These are phyloP conservation scores for Solanum medicagineum DNA, from an alignment of 257 asterid genomes.

Conservation along the genomic window DNA sequence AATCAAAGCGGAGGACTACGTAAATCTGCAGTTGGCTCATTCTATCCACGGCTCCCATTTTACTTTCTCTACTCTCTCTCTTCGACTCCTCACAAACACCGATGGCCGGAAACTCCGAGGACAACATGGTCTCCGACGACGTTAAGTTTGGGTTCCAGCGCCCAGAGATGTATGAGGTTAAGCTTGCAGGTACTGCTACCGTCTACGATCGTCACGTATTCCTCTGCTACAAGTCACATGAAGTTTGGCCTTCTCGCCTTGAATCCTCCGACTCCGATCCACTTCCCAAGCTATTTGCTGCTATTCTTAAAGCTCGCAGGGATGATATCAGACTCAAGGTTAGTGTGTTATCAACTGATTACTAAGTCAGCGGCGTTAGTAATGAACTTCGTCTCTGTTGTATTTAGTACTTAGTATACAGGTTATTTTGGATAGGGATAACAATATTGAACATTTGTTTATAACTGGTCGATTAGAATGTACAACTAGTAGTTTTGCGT, in stretches of 20 bases:
- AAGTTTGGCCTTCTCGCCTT: conserved; percentile 70
- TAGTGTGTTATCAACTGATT: background rate
- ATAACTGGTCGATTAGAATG: background rate
- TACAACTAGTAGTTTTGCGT: background rate
- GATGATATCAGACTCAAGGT: conserved; percentile 53
- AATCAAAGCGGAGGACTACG: background rate
- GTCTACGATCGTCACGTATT: conserved; percentile 80
- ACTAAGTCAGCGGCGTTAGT: background rate
- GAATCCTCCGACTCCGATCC: conserved; percentile 80
- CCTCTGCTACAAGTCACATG: conserved; percentile 81
- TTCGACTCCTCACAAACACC: background rate
- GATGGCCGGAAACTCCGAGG: conserved; percentile 39
- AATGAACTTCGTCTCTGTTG: background rate
- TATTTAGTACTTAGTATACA: background rate
- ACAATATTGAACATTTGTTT: background rate
- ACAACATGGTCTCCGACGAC: conserved; percentile 24
- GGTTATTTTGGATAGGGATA: background rate
- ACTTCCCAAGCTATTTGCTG: conserved; percentile 60
- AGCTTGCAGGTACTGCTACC: conserved; percentile 55
- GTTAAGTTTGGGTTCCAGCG: conserved; percentile 68
- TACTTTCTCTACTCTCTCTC: background rate
- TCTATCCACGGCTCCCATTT: background rate
- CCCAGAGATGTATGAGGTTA: conserved; percentile 52
- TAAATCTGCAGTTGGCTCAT: background rate
- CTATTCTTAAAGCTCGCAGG: conserved; percentile 54